phyloP scores from a whole-genome alignment of 1,284 basidiomycete species.

The Marasmius tenuissimus region DNA sequence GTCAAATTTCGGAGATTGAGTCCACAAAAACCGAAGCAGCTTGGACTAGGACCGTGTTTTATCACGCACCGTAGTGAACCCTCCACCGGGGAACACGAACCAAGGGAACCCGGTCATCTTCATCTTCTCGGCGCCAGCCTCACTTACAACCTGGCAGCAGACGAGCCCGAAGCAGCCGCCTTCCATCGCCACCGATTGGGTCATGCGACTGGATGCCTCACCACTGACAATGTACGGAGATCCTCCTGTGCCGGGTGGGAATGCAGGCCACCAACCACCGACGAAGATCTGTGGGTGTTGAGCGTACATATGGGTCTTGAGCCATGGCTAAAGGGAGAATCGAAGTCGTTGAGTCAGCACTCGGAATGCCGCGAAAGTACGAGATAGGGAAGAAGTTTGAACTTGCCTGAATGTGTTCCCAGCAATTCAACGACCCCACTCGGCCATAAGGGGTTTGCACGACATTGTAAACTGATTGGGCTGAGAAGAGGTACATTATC shows the following conservation, averaged over 20 bases:
- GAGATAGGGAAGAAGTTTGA: neutral
- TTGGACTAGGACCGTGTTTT: neutral
- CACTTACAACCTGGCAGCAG: slow-evolving; percentile 26
- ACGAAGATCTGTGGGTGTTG: slow-evolving; percentile 29
- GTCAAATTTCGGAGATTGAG: neutral
- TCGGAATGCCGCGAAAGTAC: neutral
- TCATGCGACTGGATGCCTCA: slow-evolving; percentile 28
- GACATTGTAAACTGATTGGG: slow-evolving; percentile 28
- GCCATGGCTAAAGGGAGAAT: slow-evolving; percentile 19
- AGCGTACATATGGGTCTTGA: slow-evolving; percentile 29
- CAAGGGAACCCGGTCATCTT: slow-evolving; percentile 26
- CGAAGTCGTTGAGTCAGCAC: neutral
- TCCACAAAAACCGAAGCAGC: neutral
- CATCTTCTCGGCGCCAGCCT: slow-evolving; percentile 26
- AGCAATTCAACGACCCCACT: slow-evolving; percentile 30
- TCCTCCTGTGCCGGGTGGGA: slow-evolving; percentile 19
- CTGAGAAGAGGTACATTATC: slow-evolving; percentile 6
- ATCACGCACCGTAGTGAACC: slow-evolving; percentile 20
- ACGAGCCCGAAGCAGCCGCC: slow-evolving; percentile 28
- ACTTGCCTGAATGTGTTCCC: slow-evolving; percentile 28
- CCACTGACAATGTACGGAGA: slow-evolving; percentile 27
- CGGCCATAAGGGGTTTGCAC: slow-evolving; percentile 29
- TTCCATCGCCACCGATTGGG: slow-evolving; percentile 28
- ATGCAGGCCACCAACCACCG: slow-evolving; percentile 29
- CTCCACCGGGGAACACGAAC: slow-evolving; percentile 27